Percentiles rank a stretch among this genome's conserved stretches.
Conservation (phyloP, 2,329 filamentous ascomycete species). For the Ambrosiella xylebori region DNA sequence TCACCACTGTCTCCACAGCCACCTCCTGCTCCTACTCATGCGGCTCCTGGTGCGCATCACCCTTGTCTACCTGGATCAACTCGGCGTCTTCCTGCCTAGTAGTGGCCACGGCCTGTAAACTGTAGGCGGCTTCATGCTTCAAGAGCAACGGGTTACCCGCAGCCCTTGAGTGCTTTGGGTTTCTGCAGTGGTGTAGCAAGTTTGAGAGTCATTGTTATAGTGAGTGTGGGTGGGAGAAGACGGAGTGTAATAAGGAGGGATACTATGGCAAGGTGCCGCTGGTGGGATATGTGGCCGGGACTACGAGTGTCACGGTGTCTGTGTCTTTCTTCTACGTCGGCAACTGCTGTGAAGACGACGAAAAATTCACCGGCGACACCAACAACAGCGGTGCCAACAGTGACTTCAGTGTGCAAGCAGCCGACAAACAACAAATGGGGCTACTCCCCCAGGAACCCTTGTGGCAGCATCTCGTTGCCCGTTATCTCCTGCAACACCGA, state of each 20-base stretch:
- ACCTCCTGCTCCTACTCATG: constrained; percentile 36
- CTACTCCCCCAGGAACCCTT: constrained; percentile 47
- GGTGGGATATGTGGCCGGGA: constrained; percentile 20
- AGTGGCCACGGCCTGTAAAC: constrained; percentile 27
- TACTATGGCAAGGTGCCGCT: constrained; percentile 28
- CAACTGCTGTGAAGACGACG: constrained; percentile 18
- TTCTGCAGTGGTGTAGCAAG: constrained; percentile 30
- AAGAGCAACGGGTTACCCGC: constrained; percentile 32
- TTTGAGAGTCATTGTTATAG: constrained; percentile 28
- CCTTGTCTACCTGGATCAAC: constrained; percentile 32
- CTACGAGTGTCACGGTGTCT: constrained; percentile 18
- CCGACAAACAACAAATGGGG: constrained; percentile 39
- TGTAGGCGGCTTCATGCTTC: constrained; percentile 35
- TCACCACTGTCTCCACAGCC: constrained; percentile 27
- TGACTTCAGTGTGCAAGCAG: constrained; percentile 36
- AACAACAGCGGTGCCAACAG: constrained; percentile 26
- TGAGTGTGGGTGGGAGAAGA: constrained; percentile 20
- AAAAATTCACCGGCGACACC: constrained; percentile 16
- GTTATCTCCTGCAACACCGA: constrained; percentile 38
- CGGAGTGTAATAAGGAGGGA: constrained; percentile 24
- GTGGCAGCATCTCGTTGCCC: constrained; percentile 34
- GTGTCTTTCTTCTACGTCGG: constrained; percentile 18
- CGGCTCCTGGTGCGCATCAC: constrained; percentile 35
- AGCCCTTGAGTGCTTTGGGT: constrained; percentile 32
- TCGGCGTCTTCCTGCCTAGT: constrained; percentile 22